Percentiles rank a stretch among this genome's conserved stretches.
Conservation (phyloP, 306 rosid genomes). For the Prunus davidiana region DNA sequence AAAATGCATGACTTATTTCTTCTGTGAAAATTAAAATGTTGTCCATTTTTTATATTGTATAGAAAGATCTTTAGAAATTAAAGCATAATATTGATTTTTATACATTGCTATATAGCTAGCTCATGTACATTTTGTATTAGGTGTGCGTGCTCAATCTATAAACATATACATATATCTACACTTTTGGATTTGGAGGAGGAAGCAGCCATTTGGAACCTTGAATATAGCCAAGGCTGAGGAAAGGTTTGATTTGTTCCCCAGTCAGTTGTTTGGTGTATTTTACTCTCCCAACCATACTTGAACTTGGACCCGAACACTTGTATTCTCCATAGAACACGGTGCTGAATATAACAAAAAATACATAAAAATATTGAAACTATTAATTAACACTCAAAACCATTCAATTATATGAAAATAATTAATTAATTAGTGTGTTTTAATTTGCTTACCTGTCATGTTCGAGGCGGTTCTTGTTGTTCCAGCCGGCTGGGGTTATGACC, state of each 20-base stretch:
- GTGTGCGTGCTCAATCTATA: not conserved
- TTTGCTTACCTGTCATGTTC: not conserved
- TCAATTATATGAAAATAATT: too few relatives aligned
- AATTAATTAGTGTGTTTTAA: too few relatives aligned
- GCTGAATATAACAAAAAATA: constrained; percentile 20
- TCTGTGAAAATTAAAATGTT: too few relatives aligned
- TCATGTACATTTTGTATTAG: not conserved
- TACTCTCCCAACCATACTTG: constrained; percentile 1
- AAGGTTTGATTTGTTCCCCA: constrained; percentile 25
- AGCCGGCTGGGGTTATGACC: constrained; percentile 27
- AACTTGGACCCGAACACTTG: constrained; percentile 29
- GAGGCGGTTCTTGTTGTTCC: constrained; percentile 29
- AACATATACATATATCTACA: not conserved
- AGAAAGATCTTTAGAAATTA: not conserved
- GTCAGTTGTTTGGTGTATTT: constrained; percentile 14
- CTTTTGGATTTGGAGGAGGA: constrained; percentile 43
- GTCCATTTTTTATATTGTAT: too few relatives aligned
- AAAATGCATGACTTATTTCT: too few relatives aligned
- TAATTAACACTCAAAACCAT: not conserved
- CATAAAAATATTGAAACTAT: not conserved
- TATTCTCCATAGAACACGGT: constrained; percentile 41
- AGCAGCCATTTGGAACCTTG: constrained; percentile 54
- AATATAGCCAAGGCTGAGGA: constrained; percentile 33
- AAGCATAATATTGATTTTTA: too few relatives aligned
- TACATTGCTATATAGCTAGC: not conserved